Evolutionary conservation across 148 eudicot species (phyloP), one percentile per base, ranked within the genome.

Genomic region (Hydrangea macrophylla): DNA sequence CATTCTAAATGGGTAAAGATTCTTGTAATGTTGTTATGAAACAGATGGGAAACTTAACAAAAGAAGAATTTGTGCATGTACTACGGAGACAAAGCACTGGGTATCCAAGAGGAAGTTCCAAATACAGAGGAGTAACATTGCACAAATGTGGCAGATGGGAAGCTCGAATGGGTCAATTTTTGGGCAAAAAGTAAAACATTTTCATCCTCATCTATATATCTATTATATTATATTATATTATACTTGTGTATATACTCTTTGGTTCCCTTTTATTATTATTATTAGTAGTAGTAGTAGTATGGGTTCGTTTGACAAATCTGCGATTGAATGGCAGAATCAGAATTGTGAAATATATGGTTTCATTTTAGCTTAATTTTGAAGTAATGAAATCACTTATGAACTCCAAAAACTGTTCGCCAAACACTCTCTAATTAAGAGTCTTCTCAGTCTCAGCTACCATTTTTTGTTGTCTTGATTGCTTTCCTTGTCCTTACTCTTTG

Each of bases 81-180:
- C 88, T 93, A 26, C 79, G 98, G 57, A 66, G 98, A 79, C 98
- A 93, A 84, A 90, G 98, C 58, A 93, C 90, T 56, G 98, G 98
- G 1, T 93, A 83, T 75, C 96, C 98, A 22, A 86, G 92, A 78
- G 98, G 98, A 12, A 90, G 96, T 73, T 93, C 98, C 61, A 93
- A 93, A 78, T 93, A 88, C 70, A 84, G 96, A 63, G 98, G 98
- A 7, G 98, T 93, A n/a, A 93, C 98, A 36, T 83, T 93, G 84
- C 98, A 93, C 78, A 93, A 93, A 86, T 93, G 98, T 88, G 98
- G 98, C 48, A 80, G 96, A 84, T 93, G 98, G 98, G 98, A 93
- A 77, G 98, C 98, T 68, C 81, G 98, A 70, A 88, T 90, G 96
- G 98, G 98, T 66, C 98, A 93, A 69, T 90, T 93, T 79, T 85